Base-by-base conservation (phyloP, 306 rosid species). In the Sesbania bispinosa region DNA sequence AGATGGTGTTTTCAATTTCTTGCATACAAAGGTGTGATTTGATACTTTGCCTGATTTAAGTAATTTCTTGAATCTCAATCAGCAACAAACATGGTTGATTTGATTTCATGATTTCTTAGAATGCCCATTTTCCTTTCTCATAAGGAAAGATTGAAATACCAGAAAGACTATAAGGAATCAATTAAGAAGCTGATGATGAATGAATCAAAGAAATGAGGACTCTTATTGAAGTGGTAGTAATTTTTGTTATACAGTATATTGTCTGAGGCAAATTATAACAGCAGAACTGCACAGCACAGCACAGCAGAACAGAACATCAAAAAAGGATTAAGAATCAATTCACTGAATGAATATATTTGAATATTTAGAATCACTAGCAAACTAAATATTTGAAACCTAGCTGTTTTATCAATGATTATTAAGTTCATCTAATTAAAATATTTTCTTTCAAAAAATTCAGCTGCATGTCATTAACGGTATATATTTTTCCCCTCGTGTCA, bases 111-210 rank as follows among this genome's bases (percentile, higher is more conserved):
- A 33, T 72, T 70, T 58, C 48, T 67, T 39, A 69, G 59, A 67
- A 71, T 61, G 46, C 52, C 60, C 67, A 11, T 69, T 74, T 78
- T 76, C 8, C 64, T 64, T 43, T 82, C 80, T 62, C 73, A 90
- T 97, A 86, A 85, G 80, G 96, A 95, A 81, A 89, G 90, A 74
- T 50, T 83, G 76, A 89, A 91, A 76, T 95, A 91, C 73, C 93
- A 95, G 81, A 89, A 77, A 77, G 96, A 95, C 76, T 95, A 91
- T 62, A 88, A 79, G 86, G 99, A 91, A 38, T 89, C 97, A 33
- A 85, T 89, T 68, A 95, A 84, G 85, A 95, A 91, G 90, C 93
- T 91, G 59, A 73, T 80, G 71, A 71, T 75, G 79, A 86, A 85
- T 66, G 92, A 85, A 59, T 73, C 63, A 52, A 89, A 81, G 79